Evolutionary conservation across 768 basidiomycete species (phyloP).

Genomic region (Imleria badia): DNA sequence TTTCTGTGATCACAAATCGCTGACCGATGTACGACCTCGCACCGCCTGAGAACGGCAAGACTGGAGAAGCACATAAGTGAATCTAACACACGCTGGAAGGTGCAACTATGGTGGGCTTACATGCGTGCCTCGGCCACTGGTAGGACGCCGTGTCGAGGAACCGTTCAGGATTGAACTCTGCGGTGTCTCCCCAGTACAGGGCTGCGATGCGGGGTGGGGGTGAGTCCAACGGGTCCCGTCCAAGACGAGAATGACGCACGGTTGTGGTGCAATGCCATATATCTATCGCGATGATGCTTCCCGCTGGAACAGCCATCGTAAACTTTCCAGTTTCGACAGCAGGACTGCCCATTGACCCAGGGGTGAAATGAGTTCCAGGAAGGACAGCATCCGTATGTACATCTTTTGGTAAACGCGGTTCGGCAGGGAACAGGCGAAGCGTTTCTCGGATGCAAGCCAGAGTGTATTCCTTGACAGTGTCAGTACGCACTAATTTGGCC

Average conservation of each 20-base stretch:
- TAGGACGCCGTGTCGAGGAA: constrained; percentile 52
- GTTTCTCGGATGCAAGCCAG: constrained; percentile 46
- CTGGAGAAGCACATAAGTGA: constrained; percentile 18
- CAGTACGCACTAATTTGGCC: background rate
- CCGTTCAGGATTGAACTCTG: constrained; percentile 47
- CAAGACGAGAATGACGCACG: constrained; percentile 31
- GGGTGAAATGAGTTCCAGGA: constrained; percentile 35
- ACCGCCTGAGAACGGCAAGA: constrained; percentile 46
- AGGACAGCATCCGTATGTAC: constrained; percentile 38
- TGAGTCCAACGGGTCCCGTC: background rate
- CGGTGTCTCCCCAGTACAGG: constrained; percentile 50
- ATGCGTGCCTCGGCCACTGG: constrained; percentile 52
- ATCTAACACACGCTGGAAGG: background rate
- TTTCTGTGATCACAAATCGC: constrained; percentile 45
- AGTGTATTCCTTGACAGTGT: constrained; percentile 39
- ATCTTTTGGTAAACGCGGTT: constrained; percentile 36
- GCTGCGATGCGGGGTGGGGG: constrained; percentile 26
- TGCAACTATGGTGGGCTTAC: constrained; percentile 27
- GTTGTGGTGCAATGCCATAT: constrained; percentile 45
- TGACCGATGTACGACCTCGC: constrained; percentile 50
- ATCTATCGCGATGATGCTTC: constrained; percentile 42
- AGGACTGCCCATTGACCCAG: constrained; percentile 11
- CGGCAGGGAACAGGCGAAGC: constrained; percentile 42
- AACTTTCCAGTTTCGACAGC: constrained; percentile 29
- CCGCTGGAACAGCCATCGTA: constrained; percentile 37